A percentile compares a stretch with the other conserved stretches of the same genome.
These are phyloP conservation scores for Suhomyces pyralidae DNA, from an alignment of 805 yeast species.

Conservation along the genomic window DNA sequence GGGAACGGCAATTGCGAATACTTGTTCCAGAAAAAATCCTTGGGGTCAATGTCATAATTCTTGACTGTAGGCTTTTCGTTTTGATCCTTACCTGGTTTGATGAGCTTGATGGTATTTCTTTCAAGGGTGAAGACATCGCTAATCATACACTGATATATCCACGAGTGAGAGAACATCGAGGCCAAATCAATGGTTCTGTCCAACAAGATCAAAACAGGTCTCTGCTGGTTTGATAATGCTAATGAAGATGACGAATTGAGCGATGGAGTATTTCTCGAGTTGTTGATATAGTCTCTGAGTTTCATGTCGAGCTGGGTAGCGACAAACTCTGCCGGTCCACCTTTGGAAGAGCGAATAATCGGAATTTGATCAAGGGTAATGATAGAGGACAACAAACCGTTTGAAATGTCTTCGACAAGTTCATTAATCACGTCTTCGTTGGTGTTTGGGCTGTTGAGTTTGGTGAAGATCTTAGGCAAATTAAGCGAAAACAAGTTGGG, in stretches of 20 bases:
- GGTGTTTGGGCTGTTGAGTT: conserved; percentile 67
- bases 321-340: conserved; percentile 94
- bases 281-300: conserved; percentile 81
- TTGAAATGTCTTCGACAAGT: conserved; percentile 68
- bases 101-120: conserved; percentile 75
- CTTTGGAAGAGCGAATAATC: conserved; percentile 82
- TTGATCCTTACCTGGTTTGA: conserved; percentile 25
- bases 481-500: conserved; percentile 85
- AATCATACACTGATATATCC: conserved; percentile 97
- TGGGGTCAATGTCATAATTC: conserved; percentile 84
- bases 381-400: conserved; percentile 75
- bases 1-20: conserved; percentile 92
- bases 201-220: conserved; percentile 75
- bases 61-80: conserved; percentile 40
- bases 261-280: conserved; percentile 41
- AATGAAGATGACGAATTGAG: conserved; percentile 11
- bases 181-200: conserved; percentile 90
- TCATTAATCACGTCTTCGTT: conserved; percentile 70
- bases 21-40: conserved; percentile 86
- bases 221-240: conserved; percentile 33
- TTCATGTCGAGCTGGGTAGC: conserved; percentile 83
- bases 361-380: conserved; percentile 81
- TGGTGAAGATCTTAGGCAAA: conserved; percentile 58
- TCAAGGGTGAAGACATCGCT: conserved; percentile 84
- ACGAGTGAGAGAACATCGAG: conserved; percentile 93